Evolutionary conservation across 371 early-diverging fungal species (phyloP).

Genomic region (Fennellomyces sp.): DNA sequence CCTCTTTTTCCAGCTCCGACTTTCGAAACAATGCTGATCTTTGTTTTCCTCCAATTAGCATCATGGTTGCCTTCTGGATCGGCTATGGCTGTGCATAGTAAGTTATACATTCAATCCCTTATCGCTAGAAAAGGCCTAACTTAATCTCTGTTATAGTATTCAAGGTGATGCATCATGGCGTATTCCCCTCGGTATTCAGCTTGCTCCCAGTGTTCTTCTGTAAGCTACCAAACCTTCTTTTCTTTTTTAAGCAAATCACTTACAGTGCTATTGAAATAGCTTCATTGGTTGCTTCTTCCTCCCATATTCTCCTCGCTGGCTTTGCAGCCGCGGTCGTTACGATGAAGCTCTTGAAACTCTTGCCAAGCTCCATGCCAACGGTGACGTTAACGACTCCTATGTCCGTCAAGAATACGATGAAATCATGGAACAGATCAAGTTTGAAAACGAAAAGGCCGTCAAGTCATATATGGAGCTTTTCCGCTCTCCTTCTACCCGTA

Average conservation of each 20-base stretch:
- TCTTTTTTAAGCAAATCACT: slow-evolving; percentile 29
- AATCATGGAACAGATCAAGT: slow-evolving; percentile 61
- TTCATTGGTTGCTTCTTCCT: slow-evolving; percentile 37
- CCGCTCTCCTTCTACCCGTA: slow-evolving; percentile 34
- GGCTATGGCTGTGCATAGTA: slow-evolving; percentile 45
- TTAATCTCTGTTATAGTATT: slow-evolving; percentile 10
- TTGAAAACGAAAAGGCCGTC: slow-evolving; percentile 64
- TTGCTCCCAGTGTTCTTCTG: slow-evolving; percentile 32
- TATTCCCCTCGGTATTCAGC: slow-evolving; percentile 34
- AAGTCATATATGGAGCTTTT: slow-evolving; percentile 70
- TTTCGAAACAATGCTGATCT: neutral
- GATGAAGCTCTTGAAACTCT: slow-evolving; percentile 59
- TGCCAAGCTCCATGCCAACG: slow-evolving; percentile 63
- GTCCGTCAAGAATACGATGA: slow-evolving; percentile 70
- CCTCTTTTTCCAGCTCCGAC: neutral
- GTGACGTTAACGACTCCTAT: slow-evolving; percentile 44
- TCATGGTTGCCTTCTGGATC: slow-evolving; percentile 49
- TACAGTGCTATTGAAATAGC: slow-evolving; percentile 75
- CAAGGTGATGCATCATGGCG: slow-evolving; percentile 34
- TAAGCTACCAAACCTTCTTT: slow-evolving; percentile 16
- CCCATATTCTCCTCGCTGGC: slow-evolving; percentile 58
- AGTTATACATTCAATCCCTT: slow-evolving; percentile 57
- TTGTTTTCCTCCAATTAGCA: slow-evolving; percentile 16
- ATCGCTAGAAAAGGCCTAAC: neutral
- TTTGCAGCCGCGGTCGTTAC: slow-evolving; percentile 33